These are phyloP conservation scores for Cryoendolithus antarcticus DNA, from an alignment of 2,329 filamentous ascomycete species.

Conservation along the genomic window DNA sequence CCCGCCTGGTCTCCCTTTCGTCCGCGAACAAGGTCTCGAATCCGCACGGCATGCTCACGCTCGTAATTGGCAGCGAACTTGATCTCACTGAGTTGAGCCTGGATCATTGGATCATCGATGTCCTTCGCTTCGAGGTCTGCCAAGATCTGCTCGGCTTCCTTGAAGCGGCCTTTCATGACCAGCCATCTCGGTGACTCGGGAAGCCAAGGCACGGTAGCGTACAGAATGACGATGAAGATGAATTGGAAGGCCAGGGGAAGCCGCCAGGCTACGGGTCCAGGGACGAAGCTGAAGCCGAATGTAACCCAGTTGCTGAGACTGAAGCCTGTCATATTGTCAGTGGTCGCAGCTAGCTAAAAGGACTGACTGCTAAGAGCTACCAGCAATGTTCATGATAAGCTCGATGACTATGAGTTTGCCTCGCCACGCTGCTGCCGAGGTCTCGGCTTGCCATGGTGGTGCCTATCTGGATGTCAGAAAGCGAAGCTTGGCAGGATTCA, in stretches of 20 bases:
- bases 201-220: slow-evolving; percentile 34
- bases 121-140: slow-evolving; percentile 36
- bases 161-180: slow-evolving; percentile 30
- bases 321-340: slow-evolving; percentile 33
- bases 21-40: slow-evolving; percentile 38
- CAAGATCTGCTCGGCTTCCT: slow-evolving; percentile 37
- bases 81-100: slow-evolving; percentile 34
- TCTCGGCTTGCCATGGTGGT: slow-evolving; percentile 38
- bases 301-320: slow-evolving; percentile 41
- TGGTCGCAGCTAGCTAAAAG: too few species aligned
- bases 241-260: slow-evolving; percentile 38
- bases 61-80: slow-evolving; percentile 38
- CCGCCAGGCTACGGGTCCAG: slow-evolving; percentile 32
- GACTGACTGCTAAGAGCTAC: too few species aligned
- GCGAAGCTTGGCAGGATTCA: too few species aligned
- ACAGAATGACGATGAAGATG: slow-evolving; percentile 37
- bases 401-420: slow-evolving; percentile 45
- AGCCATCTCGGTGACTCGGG: slow-evolving; percentile 38
- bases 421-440: slow-evolving; percentile 43
- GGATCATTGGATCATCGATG: slow-evolving; percentile 33
- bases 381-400: slow-evolving; percentile 32
- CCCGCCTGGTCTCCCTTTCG: slow-evolving; percentile 32
- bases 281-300: slow-evolving; percentile 37
- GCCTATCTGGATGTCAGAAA: slow-evolving; percentile 16
- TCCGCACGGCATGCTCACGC: slow-evolving; percentile 36